phyloP scores from a whole-genome alignment of 495 filamentous ascomycete species.

The Ramalina intermedia region DNA sequence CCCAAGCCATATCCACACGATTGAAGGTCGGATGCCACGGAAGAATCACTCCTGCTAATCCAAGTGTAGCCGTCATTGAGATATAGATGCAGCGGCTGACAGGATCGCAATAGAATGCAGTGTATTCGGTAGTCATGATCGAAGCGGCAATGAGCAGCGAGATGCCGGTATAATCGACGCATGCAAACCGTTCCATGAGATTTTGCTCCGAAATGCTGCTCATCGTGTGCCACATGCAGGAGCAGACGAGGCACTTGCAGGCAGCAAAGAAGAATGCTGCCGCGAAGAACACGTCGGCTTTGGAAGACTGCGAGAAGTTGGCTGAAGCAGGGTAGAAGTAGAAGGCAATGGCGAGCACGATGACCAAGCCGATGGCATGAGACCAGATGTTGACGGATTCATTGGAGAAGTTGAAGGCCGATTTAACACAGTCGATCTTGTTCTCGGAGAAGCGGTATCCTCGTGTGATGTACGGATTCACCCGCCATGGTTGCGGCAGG shows the following conservation, averaged over 20 bases:
- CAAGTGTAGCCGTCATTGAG: constrained; percentile 61
- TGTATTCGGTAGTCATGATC: constrained; percentile 97
- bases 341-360: constrained; percentile 82
- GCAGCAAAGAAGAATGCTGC: constrained; percentile 95
- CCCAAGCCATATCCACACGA: constrained; percentile 78
- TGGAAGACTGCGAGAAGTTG: constrained; percentile 76
- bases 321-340: constrained; percentile 85
- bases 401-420: constrained; percentile 72
- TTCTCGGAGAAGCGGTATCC: constrained; percentile 90
- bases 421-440: constrained; percentile 73
- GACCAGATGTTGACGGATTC: constrained; percentile 98
- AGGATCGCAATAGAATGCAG: constrained; percentile 96
- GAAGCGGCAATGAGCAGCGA: constrained; percentile 90
- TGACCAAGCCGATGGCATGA: constrained; percentile 70
- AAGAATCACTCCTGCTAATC: constrained; percentile 76
- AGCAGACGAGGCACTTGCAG: constrained; percentile 90
- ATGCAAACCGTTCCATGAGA: constrained; percentile 89
- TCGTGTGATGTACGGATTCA: constrained; percentile 81
- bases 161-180: constrained; percentile 97
- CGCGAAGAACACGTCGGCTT: constrained; percentile 74
- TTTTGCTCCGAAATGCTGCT: constrained; percentile 80
- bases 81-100: constrained; percentile 80
- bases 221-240: constrained; percentile 96
- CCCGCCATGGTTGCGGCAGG: constrained; percentile 79
- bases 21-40: constrained; percentile 98